Base-by-base conservation (phyloP, 2,329 filamentous ascomycete genomes). In the Fusarium sp. region DNA sequence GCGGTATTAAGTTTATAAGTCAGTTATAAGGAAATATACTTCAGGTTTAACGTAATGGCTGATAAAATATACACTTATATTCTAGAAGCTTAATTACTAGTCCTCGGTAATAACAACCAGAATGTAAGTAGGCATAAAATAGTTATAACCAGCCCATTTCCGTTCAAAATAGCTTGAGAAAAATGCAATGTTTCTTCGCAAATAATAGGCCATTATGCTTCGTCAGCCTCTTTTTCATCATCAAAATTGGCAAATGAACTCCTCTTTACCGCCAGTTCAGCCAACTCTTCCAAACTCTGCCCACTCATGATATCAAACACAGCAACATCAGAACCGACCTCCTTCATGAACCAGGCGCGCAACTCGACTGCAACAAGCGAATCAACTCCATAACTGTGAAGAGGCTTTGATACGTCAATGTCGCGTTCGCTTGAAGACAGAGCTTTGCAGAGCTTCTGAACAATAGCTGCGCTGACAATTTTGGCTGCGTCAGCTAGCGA, bases 361-460 rank as follows among this genome's bases (percentile, higher is more conserved):
- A 87, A 81, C 79, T 87, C 85, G 54, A 87, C 86, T 1, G 85
- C 85, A 22, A 86, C 84, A 9, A 88, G 82, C 7, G 85, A 87
- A 77, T 87, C 86, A 14, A 87, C 81, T 0, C 80, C 79, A 58
- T 77, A 78, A 6, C 74, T 72, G 13, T 74, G 72, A 14, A 81
- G 76, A 7, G 76, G 72, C 18, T 73, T 76, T 12, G 64, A 70
- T 20, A 56, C 68, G 38, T 72, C 73, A 58, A 78, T 74, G 28
- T 76, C 74, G 22, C 78, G 69, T 4, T 65, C 58, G 10, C 73
- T 73, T 31, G 80, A 67, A 73, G 80, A 80, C 8, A 80, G 65
- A 33, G 60, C 56, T 24, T 51, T 52, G 33, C 33, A 52, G 13
- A 52, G 31, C 33, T 52, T 52, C n/a, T 52, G 49, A 17, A 52